Evolutionary conservation across 2,329 filamentous ascomycete genomes (phyloP).

Genomic region (Calonectria pteridis): DNA sequence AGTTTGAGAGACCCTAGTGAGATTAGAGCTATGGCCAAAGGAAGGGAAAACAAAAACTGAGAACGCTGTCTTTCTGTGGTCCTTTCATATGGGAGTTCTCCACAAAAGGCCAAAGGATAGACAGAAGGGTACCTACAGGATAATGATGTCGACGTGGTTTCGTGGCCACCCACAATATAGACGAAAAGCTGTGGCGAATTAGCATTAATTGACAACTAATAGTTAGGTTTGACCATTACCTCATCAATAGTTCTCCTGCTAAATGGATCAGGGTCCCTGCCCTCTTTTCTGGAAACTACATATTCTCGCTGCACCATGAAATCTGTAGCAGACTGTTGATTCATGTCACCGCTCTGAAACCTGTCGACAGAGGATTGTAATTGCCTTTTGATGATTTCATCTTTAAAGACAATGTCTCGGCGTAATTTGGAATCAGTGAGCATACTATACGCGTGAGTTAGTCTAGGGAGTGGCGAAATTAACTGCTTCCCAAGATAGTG

Average conservation of each 20-base stretch:
- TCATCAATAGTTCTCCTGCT: slow-evolving; percentile 48
- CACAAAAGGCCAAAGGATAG: neutral
- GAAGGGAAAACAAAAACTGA: no score
- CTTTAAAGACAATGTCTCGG: neutral
- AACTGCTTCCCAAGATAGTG: neutral
- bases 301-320: slow-evolving; percentile 49
- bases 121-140: slow-evolving; percentile 13
- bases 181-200: slow-evolving; percentile 1
- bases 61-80: neutral
- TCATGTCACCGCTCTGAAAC: neutral
- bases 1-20: slow-evolving; percentile 32
- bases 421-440: neutral
- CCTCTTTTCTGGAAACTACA: slow-evolving; percentile 46
- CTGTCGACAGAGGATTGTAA: neutral
- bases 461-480: neutral
- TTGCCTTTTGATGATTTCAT: slow-evolving; percentile 20
- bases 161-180: slow-evolving; percentile 34
- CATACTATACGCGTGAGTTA: neutral
- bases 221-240: neutral
- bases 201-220: neutral
- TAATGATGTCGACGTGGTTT: slow-evolving; percentile 37
- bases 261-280: slow-evolving; percentile 42
- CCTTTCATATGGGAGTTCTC: neutral
- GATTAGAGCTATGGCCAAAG: neutral
- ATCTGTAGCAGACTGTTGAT: slow-evolving; percentile 46